phyloP scores from a whole-genome alignment of 495 filamentous ascomycete genomes.

The Durotheca rogersii region DNA sequence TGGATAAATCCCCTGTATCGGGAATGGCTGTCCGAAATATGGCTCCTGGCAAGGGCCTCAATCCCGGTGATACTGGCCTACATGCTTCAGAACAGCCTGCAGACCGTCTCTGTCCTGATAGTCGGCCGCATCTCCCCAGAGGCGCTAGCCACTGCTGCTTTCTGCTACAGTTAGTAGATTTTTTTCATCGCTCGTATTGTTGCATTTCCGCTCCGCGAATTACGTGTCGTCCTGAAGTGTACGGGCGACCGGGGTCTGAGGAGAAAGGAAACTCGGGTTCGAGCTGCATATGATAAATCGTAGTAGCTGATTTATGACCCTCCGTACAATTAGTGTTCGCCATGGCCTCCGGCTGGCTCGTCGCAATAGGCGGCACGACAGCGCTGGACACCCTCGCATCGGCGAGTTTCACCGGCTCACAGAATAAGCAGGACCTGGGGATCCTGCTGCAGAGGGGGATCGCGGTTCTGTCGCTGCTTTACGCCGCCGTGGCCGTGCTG shows the following conservation, averaged over 20 bases:
- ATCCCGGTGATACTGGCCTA: conserved; percentile 87
- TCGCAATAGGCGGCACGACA: conserved; percentile 89
- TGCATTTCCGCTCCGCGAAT: too few species aligned
- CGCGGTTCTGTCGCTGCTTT: conserved; percentile 71
- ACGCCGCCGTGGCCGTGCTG: conserved; percentile 70
- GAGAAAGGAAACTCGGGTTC: background rate
- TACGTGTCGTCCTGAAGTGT: too few species aligned
- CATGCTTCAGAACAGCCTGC: conserved; percentile 83
- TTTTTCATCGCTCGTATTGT: too few species aligned
- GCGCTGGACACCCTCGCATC: conserved; percentile 87
- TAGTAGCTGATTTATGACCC: conserved; percentile 2
- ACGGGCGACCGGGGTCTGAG: too few species aligned
- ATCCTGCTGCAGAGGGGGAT: conserved; percentile 80
- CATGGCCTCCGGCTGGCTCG: conserved; percentile 86
- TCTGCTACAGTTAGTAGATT: conserved; percentile 59
- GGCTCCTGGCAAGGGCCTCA: conserved; percentile 65
- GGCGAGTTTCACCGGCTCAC: conserved; percentile 80
- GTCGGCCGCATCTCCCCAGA: conserved; percentile 77
- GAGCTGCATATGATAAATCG: background rate
- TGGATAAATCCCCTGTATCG: conserved; percentile 13
- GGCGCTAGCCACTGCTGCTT: conserved; percentile 79
- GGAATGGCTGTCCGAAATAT: conserved; percentile 61
- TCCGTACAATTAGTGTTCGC: conserved; percentile 75
- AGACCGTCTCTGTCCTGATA: conserved; percentile 81
- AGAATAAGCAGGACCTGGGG: conserved; percentile 79